Conservation (phyloP, 257 asterid genomes). For the Nicotiana knightiana region DNA sequence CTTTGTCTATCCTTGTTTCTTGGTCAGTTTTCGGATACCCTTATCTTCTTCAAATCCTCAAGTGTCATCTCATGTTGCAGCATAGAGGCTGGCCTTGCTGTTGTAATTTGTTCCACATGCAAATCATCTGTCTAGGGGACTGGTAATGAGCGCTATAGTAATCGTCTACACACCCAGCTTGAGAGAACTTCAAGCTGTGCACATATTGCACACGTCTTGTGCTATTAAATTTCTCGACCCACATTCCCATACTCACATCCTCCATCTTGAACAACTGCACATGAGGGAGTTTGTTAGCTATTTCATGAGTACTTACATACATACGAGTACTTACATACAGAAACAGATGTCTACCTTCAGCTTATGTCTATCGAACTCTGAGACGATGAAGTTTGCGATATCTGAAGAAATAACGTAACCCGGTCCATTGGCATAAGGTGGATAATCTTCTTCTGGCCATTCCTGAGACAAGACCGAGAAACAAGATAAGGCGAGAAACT, state of each 20-base stretch:
- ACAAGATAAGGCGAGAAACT: neutral
- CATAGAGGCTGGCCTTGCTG: conserved; percentile 21
- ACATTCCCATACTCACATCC: conserved; percentile 33
- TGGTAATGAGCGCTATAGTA: conserved; percentile 27
- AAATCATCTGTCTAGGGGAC: conserved; percentile 31
- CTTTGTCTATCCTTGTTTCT: neutral
- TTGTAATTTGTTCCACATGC: conserved; percentile 25
- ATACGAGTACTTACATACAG: neutral
- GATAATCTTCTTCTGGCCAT: conserved; percentile 96
- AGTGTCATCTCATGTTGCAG: conserved; percentile 29
- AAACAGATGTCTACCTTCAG: conserved; percentile 49
- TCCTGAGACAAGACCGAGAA: conserved; percentile 43
- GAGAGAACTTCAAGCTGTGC: conserved; percentile 26
- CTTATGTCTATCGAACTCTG: conserved; percentile 51
- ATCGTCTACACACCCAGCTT: conserved; percentile 24
- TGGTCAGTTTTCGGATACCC: neutral
- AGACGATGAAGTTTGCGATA: conserved; percentile 60
- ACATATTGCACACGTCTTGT: conserved; percentile 20
- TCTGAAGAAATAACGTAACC: conserved; percentile 80
- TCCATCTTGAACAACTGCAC: conserved; percentile 31
- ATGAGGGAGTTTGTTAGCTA: neutral
- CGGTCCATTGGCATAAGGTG: conserved; percentile 97
- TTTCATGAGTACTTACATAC: neutral
- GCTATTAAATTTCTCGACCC: conserved; percentile 27
- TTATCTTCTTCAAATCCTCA: neutral